Conservation (phyloP, 176 grass and related monocot genomes). For the Juncus inflexus region DNA sequence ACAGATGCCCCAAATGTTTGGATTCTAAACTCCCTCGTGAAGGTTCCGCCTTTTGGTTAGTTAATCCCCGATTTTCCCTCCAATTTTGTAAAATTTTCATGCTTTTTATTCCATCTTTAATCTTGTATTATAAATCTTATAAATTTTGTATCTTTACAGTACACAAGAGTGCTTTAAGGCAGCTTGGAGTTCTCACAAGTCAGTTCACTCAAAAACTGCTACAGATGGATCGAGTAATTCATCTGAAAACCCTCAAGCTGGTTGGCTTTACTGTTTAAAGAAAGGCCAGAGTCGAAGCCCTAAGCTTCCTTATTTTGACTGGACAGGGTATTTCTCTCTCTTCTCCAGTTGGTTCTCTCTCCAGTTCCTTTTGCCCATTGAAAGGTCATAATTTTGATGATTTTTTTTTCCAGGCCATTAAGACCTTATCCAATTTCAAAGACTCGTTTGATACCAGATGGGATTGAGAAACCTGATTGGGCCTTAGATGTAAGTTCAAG, state of each 20-base stretch:
- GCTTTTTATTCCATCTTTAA: too few species aligned
- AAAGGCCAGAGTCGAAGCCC: constrained; percentile 53
- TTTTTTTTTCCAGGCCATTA: constrained; percentile 57
- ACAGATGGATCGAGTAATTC: constrained; percentile 18
- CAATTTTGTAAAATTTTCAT: background rate
- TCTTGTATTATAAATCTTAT: background rate
- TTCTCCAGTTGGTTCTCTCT: constrained; percentile 1
- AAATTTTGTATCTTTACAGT: constrained; percentile 33
- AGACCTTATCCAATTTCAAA: constrained; percentile 90
- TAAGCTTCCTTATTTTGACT: constrained; percentile 68
- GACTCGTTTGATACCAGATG: constrained; percentile 53
- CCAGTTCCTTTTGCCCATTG: constrained; percentile 17
- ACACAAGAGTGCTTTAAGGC: constrained; percentile 88
- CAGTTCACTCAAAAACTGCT: constrained; percentile 57
- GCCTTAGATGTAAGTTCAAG: constrained; percentile 62
- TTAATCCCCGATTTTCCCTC: constrained; percentile 26
- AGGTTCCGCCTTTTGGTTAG: constrained; percentile 86
- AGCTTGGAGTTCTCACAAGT: constrained; percentile 85
- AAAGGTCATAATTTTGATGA: constrained; percentile 11
- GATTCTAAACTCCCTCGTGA: constrained; percentile 77
- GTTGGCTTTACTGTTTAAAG: constrained; percentile 82
- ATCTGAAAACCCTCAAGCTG: constrained; percentile 50
- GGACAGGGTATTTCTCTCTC: constrained; percentile 62
- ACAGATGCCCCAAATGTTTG: constrained; percentile 82
- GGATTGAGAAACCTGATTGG: constrained; percentile 94